A percentile compares a stretch with the other conserved stretches of the same genome.
phyloP scores from a whole-genome alignment of 177 flowering plant genomes.

The Vitis hybrid region DNA sequence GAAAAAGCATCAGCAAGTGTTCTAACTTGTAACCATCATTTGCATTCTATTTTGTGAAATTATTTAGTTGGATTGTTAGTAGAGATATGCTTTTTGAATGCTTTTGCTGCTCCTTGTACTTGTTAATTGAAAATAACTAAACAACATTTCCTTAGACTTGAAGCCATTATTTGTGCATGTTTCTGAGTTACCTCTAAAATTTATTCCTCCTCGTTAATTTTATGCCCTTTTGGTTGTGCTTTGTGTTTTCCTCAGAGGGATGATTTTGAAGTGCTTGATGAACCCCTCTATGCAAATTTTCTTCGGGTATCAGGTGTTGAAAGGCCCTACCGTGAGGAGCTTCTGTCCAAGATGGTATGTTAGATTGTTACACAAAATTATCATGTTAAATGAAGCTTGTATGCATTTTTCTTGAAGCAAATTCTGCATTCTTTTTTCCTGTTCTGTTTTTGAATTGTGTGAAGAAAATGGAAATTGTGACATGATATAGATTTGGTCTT shows the following conservation, averaged over 20 bases:
- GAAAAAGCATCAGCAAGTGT: no score
- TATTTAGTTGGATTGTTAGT: no score
- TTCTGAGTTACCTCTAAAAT: neutral
- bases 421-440: neutral
- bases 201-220: neutral
- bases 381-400: neutral
- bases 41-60: no score
- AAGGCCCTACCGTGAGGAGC: slow-evolving; percentile 81
- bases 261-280: slow-evolving; percentile 96
- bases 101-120: neutral
- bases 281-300: slow-evolving; percentile 87
- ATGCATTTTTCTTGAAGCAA: no score
- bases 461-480: no score
- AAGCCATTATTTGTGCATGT: neutral
- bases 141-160: neutral
- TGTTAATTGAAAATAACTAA: neutral
- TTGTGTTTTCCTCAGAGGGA: slow-evolving; percentile 58
- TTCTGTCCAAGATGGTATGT: slow-evolving; percentile 77
- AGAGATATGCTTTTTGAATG: no score
- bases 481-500: no score
- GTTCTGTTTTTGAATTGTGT: no score
- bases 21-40: no score
- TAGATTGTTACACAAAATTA: neutral
- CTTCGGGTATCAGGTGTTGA: slow-evolving; percentile 65
- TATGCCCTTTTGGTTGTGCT: neutral